Evolutionary conservation across 768 basidiomycete genomes (phyloP).

Genomic region (Russula vinacea): DNA sequence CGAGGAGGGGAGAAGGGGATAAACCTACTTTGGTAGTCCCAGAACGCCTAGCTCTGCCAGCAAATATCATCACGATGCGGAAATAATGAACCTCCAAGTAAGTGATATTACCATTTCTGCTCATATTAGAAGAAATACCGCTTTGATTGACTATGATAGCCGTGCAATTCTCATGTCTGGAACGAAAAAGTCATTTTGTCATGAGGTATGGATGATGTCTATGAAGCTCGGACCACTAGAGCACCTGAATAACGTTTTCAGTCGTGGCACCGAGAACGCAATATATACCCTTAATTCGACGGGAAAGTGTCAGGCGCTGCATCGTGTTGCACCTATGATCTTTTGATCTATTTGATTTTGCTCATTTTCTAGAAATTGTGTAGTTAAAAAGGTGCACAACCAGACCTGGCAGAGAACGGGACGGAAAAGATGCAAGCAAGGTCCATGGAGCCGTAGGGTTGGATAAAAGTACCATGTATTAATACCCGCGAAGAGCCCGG

Average conservation of each 20-base stretch:
- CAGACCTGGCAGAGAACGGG: neutral
- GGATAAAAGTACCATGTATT: neutral
- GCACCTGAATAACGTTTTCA: neutral
- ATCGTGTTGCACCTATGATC: neutral
- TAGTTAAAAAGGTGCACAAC: neutral
- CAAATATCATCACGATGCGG: neutral
- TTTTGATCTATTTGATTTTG: neutral
- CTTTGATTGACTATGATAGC: neutral
- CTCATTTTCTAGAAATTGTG: neutral
- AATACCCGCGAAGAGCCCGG: neutral
- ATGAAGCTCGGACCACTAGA: neutral
- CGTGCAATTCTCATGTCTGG: neutral
- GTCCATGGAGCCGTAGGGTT: neutral
- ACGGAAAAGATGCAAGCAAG: conserved; percentile 1
- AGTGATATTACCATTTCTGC: neutral
- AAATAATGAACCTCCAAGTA: neutral
- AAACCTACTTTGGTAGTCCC: neutral
- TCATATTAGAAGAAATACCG: neutral
- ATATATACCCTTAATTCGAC: neutral
- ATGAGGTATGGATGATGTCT: neutral
- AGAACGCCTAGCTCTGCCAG: neutral
- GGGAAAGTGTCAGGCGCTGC: neutral
- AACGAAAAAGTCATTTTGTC: neutral
- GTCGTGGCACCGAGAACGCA: neutral
- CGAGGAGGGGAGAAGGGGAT: neutral